A percentile compares a stretch with the other conserved stretches of the same genome.
phyloP scores from a whole-genome alignment of 140 eudicot genomes.

The Flaveria floridana region DNA sequence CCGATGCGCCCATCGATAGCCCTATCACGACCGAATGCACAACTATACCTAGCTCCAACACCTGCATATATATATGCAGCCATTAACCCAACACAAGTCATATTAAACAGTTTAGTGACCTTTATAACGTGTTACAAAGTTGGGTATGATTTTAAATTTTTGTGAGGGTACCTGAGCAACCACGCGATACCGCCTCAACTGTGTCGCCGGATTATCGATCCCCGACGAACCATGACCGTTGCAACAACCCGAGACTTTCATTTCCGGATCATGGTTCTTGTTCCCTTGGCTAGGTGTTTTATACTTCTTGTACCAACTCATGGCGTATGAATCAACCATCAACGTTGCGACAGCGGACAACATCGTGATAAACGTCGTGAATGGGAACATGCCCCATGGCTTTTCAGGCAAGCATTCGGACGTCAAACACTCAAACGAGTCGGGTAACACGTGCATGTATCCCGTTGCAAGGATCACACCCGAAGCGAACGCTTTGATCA shows the following conservation, averaged over 20 bases:
- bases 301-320: constrained; percentile 41
- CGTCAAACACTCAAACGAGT: constrained; percentile 53
- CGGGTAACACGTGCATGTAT: constrained; percentile 72
- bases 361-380: constrained; percentile 62
- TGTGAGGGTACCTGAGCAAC: constrained; percentile 51
- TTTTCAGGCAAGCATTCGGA: constrained; percentile 56
- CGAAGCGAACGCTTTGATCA: constrained; percentile 65
- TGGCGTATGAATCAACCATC: constrained; percentile 61
- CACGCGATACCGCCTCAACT: constrained; percentile 52
- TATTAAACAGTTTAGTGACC: not conserved
- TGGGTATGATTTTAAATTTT: not conserved
- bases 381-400: constrained; percentile 64
- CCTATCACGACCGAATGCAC: constrained; percentile 75
- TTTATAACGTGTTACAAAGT: not conserved
- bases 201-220: constrained; percentile 30
- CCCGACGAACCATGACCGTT: constrained; percentile 31
- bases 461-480: constrained; percentile 78
- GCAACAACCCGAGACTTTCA: constrained; percentile 34
- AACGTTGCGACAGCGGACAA: constrained; percentile 51
- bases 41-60: constrained; percentile 63
- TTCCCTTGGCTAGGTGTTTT: not conserved
- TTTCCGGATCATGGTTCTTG: constrained; percentile 13
- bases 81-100: not conserved
- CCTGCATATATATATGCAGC: constrained; percentile 37
- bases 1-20: constrained; percentile 65